phyloP scores from a whole-genome alignment of 2,329 filamentous ascomycete species.

The Pseudogymnoascus sp. region DNA sequence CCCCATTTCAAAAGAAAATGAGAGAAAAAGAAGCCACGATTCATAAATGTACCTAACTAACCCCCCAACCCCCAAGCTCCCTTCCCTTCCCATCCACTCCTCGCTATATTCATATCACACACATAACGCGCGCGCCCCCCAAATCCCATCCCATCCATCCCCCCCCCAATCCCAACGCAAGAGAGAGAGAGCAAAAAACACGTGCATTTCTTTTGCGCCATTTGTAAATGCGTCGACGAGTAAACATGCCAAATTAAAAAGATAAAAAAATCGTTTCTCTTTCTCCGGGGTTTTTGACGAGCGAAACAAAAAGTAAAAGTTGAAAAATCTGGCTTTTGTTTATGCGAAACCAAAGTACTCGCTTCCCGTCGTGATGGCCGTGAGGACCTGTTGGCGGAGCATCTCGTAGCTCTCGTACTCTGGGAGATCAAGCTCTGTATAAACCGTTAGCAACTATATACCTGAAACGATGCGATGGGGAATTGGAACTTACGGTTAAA shows the following conservation, averaged over 20 bases:
- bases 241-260: constrained; percentile 1
- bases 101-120: constrained; percentile 6
- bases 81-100: neutral
- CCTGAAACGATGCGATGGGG: constrained; percentile 10
- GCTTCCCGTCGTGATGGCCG: constrained; percentile 94
- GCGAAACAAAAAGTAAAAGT: neutral
- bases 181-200: constrained; percentile 1
- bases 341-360: constrained; percentile 98
- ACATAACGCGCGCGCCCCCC: neutral
- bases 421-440: constrained; percentile 84
- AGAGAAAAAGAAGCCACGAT: neutral
- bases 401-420: constrained; percentile 96
- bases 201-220: constrained; percentile 6
- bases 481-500: constrained; percentile 79
- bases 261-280: neutral
- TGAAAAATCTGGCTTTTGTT: neutral
- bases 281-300: neutral
- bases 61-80: neutral
- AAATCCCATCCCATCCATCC: neutral
- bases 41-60: constrained; percentile 5
- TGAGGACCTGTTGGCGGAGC: constrained; percentile 79
- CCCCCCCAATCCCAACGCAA: neutral
- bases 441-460: constrained; percentile 15
- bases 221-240: constrained; percentile 8
- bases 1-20: neutral